These are phyloP conservation scores for Coniochaeta pulveracea DNA, from an alignment of 2,329 filamentous ascomycete species.

Conservation along the genomic window DNA sequence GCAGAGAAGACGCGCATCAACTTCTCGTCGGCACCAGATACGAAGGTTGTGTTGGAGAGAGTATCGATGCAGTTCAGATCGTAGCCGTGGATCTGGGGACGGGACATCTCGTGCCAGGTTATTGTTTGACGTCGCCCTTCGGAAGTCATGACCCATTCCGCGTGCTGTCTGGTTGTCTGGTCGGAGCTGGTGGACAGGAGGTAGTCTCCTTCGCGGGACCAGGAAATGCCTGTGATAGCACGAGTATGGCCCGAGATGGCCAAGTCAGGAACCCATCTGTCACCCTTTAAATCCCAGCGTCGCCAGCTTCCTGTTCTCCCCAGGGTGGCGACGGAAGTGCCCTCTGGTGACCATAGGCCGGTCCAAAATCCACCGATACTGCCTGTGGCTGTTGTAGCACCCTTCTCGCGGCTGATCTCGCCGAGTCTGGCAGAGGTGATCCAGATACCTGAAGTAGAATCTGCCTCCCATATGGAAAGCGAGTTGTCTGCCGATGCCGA, in stretches of 20 bases:
- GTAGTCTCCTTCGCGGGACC: conserved; percentile 74
- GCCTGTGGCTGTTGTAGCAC: conserved; percentile 90
- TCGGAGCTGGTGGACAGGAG: conserved; percentile 82
- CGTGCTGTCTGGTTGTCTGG: conserved; percentile 84
- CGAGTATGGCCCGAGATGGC: conserved; percentile 77
- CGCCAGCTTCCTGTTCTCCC: conserved; percentile 92
- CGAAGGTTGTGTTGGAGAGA: conserved; percentile 60
- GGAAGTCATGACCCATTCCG: conserved; percentile 48
- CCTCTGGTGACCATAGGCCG: conserved; percentile 78
- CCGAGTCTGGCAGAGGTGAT: conserved; percentile 75
- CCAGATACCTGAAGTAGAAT: conserved; percentile 80
- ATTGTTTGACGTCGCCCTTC: conserved; percentile 9
- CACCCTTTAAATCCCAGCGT: conserved; percentile 57
- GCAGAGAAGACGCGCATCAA: conserved; percentile 92
- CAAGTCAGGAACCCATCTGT: conserved; percentile 65
- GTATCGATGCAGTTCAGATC: conserved; percentile 90
- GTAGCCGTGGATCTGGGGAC: conserved; percentile 96
- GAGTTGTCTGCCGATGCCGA: conserved; percentile 94
- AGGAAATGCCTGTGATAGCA: conserved; percentile 70
- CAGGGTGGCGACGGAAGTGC: conserved; percentile 64
- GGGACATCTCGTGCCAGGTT: conserved; percentile 92
- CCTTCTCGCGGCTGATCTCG: conserved; percentile 90
- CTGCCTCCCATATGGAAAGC: conserved; percentile 83
- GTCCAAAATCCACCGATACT: conserved; percentile 96
- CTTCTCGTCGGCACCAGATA: conserved; percentile 95